Evolutionary conservation across 306 rosid species (phyloP).

Genomic region (Pachyrhizus erosus): DNA sequence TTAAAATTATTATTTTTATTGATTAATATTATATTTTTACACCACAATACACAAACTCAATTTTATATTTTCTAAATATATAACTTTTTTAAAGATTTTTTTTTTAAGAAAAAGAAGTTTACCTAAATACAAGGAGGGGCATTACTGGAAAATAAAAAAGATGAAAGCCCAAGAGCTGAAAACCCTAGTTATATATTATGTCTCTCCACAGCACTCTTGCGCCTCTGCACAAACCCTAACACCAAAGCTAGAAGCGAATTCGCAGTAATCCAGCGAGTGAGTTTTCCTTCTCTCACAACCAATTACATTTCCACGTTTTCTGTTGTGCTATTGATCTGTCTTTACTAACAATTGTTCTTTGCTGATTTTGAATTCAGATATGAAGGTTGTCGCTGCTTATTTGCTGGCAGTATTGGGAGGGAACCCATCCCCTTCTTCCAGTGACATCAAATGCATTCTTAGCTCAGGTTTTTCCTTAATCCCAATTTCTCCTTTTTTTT

Average conservation of each 20-base stretch:
- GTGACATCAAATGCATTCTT: constrained; percentile 63
- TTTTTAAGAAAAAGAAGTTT: background rate
- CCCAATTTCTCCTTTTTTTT: background rate
- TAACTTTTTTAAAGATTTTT: too few relatives aligned
- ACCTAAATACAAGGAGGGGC: background rate
- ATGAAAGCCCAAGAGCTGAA: background rate
- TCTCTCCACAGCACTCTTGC: background rate
- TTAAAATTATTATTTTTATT: too few relatives aligned
- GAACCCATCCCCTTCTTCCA: constrained; percentile 58
- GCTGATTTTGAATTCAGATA: constrained; percentile 50
- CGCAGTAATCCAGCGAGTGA: constrained; percentile 28
- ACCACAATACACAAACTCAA: too few relatives aligned
- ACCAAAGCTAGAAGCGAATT: background rate
- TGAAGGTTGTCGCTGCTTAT: constrained; percentile 78
- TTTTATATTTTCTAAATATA: too few relatives aligned
- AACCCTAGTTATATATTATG: constrained; percentile 51
- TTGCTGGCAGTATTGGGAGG: constrained; percentile 86
- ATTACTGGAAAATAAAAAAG: constrained; percentile 9
- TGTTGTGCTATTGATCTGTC: background rate
- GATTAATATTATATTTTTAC: too few relatives aligned
- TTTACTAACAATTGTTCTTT: background rate
- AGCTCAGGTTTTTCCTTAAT: constrained; percentile 48
- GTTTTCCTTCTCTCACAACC: background rate
- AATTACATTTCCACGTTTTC: background rate
- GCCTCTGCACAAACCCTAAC: constrained; percentile 30